Evolutionary conservation across 129 eudicot species (phyloP).

Genomic region (Flaveria bidentis): DNA sequence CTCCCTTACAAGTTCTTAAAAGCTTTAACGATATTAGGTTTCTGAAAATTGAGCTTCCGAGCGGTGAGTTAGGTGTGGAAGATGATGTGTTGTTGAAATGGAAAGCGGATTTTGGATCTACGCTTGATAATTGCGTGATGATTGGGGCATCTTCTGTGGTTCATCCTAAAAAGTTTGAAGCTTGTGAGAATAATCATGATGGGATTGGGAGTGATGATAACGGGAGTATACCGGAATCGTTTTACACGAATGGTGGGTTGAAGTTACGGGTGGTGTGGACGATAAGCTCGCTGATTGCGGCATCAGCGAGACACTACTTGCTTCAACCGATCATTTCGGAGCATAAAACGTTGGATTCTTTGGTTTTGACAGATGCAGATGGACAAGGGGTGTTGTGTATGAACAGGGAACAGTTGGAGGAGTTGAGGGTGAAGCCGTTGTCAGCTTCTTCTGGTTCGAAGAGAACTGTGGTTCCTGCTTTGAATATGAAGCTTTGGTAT

Average conservation of each 20-base stretch:
- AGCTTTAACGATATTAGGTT: conserved; percentile 56
- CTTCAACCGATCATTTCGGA: conserved; percentile 76
- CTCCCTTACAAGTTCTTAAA: conserved; percentile 73
- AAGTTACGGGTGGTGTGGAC: conserved; percentile 91
- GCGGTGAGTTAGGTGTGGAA: conserved; percentile 78
- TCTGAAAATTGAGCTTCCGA: conserved; percentile 66
- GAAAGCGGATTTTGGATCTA: conserved; percentile 87
- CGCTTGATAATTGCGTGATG: conserved; percentile 83
- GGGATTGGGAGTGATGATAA: conserved; percentile 45
- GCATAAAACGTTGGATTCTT: conserved; percentile 61
- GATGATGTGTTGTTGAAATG: conserved; percentile 73
- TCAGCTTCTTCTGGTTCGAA: conserved; percentile 83
- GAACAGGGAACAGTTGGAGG: conserved; percentile 93
- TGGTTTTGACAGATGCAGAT: conserved; percentile 70
- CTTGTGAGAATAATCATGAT: background rate
- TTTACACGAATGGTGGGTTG: conserved; percentile 87
- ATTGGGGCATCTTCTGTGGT: conserved; percentile 77
- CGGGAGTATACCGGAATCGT: conserved; percentile 88
- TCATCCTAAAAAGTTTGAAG: background rate
- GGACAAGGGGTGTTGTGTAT: conserved; percentile 89
- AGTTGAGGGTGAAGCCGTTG: conserved; percentile 93
- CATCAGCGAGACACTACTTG: conserved; percentile 76
- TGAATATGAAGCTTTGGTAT: conserved; percentile 96
- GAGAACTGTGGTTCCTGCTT: conserved; percentile 79
- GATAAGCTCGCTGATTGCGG: conserved; percentile 81